Evolutionary conservation across 352 stramenopile species (phyloP).

Genomic region (Phytopythium chamaehyphon): DNA sequence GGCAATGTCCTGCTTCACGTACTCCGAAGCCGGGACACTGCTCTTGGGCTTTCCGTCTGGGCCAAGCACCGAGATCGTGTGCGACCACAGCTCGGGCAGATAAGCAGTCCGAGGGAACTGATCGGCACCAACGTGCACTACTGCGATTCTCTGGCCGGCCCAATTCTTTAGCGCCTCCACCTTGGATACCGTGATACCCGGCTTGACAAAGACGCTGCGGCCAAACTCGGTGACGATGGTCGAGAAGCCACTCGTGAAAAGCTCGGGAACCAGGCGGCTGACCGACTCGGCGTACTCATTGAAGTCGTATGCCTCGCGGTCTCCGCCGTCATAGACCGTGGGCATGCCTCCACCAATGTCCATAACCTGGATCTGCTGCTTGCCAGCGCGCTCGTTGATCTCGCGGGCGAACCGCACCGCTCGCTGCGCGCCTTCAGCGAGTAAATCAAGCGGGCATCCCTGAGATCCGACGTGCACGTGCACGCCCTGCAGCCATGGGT

Average conservation of each 20-base stretch:
- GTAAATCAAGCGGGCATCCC: conserved; percentile 78
- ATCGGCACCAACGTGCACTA: conserved; percentile 89
- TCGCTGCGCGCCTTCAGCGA: conserved; percentile 71
- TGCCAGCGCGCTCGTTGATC: conserved; percentile 57
- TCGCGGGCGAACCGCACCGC: conserved; percentile 75
- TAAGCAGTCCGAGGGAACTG: conserved; percentile 89
- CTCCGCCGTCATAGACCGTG: conserved; percentile 81
- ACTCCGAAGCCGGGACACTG: conserved; percentile 14
- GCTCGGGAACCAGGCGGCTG: conserved; percentile 57
- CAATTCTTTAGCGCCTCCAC: conserved; percentile 90
- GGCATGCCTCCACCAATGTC: conserved; percentile 92
- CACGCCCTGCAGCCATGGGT: conserved; percentile 84
- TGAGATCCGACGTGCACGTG: conserved; percentile 90
- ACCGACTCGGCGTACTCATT: conserved; percentile 73
- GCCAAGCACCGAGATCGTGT: conserved; percentile 77
- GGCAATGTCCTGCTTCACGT: conserved; percentile 80
- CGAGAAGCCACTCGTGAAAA: conserved; percentile 77
- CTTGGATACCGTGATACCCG: conserved; percentile 77
- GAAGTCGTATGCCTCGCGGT: conserved; percentile 71
- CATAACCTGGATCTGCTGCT: conserved; percentile 66
- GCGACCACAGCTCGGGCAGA: conserved; percentile 75
- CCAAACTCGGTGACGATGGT: conserved; percentile 93
- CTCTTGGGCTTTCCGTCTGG: conserved; percentile 44
- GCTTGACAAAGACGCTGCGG: conserved; percentile 83
- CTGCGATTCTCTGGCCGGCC: conserved; percentile 66